Base-by-base conservation (phyloP, 139 green algal species). In the Astrephomene gubernaculifera region DNA sequence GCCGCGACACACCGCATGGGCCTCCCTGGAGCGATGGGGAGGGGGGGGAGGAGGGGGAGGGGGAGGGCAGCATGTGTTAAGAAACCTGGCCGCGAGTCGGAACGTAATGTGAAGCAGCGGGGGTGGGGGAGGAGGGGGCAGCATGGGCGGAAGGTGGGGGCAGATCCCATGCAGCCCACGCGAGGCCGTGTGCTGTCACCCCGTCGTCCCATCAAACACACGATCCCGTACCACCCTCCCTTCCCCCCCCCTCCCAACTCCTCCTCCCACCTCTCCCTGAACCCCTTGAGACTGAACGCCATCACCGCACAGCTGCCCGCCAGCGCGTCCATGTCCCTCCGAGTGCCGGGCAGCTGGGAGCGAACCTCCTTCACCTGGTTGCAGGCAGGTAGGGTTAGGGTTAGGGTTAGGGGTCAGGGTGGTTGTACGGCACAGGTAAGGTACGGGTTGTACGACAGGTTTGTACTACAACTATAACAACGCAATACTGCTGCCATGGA, bases 221-320 rank as follows among this genome's bases (percentile, higher is more conserved):
- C 68, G 25, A 31, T 1, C 38, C 21, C 54, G 45, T 36, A 41
- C 72, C 2, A 25, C 45, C 60, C 63, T 38, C 25, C 82, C 39
- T 64, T 67, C 71, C 72, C 61, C 49, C 31, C 63, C 35, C 39
- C 57, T 22, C 38, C 49, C 33, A 8, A 25, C 35, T 4, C 36
- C 71, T 35, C 72, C 73, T 25, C 52, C 36, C 73, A 83, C 76
- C 76, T 72, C n/a, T 85, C 63, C 33, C 79, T 33, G 65, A 76
- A 85, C 5, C 38, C 79, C 44, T 85, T 53, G 38, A 85, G 79
- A 35, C 63, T 76, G 63, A 85, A 54, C 14, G 38, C 64, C 63
- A 85, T 43, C 44, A 85, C 45, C 25, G 63, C 79, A 57, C 44
- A 69, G 29, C 17, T 38, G 29, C 63, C 79, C 19, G 79, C 63